phyloP scores from a whole-genome alignment of 2,329 filamentous ascomycete genomes.

The Zymoseptoria pseudotritici region DNA sequence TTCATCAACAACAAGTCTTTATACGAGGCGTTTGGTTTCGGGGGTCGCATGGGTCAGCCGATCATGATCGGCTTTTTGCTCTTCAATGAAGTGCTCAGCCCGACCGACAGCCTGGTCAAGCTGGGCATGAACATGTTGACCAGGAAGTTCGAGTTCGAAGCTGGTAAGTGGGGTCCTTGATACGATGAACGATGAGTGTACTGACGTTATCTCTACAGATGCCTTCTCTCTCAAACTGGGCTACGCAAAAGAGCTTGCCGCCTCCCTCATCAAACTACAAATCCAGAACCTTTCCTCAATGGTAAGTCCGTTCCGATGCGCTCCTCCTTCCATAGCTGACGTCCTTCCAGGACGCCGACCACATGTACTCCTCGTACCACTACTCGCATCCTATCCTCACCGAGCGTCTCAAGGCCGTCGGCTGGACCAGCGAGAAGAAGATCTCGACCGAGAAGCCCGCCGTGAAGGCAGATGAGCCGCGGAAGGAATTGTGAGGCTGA shows the following conservation, averaged over 20 bases:
- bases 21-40: conserved; percentile 86
- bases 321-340: neutral
- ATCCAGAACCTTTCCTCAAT: conserved; percentile 97
- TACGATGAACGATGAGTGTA: neutral
- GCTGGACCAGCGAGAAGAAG: conserved; percentile 67
- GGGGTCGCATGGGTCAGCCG: conserved; percentile 57
- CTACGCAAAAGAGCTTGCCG: conserved; percentile 73
- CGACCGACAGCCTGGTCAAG: conserved; percentile 92
- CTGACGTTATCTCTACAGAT: conserved; percentile 43
- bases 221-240: conserved; percentile 79
- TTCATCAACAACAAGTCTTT: conserved; percentile 94
- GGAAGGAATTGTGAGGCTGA: neutral
- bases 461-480: conserved; percentile 10
- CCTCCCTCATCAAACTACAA: conserved; percentile 91
- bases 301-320: conserved; percentile 31
- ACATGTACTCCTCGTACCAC: conserved; percentile 97
- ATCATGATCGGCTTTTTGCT: conserved; percentile 97
- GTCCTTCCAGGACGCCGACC: conserved; percentile 65
- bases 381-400: conserved; percentile 96
- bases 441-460: conserved; percentile 38
- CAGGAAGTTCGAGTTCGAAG: conserved; percentile 91
- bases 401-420: conserved; percentile 82
- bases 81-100: conserved; percentile 92
- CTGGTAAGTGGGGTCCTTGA: conserved; percentile 46
- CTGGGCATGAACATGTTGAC: conserved; percentile 93